Evolutionary conservation across 2,329 filamentous ascomycete species (phyloP).

Genomic region (Tolypocladium inflatum): DNA sequence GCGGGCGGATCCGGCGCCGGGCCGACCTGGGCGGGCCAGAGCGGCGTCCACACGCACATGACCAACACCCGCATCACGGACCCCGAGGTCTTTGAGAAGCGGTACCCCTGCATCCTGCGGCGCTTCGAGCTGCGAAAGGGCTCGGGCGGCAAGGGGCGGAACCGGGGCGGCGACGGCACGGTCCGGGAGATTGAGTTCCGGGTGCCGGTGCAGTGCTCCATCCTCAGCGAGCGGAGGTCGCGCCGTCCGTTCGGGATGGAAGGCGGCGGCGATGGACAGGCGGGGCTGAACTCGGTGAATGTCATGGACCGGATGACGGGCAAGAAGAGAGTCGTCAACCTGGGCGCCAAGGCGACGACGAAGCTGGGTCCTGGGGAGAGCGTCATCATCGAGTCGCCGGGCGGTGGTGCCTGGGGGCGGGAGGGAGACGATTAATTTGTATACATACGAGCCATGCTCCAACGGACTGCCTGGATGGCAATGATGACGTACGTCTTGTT

Average conservation of each 20-base stretch:
- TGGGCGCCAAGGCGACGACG: conserved; percentile 52
- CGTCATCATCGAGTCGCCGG: conserved; percentile 52
- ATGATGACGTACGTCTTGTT: background rate
- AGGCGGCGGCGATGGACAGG: conserved; percentile 58
- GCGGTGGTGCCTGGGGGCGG: conserved; percentile 51
- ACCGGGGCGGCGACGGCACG: conserved; percentile 65
- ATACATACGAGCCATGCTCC: background rate
- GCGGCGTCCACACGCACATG: conserved; percentile 76
- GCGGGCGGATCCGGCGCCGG: conserved; percentile 69
- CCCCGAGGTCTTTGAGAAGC: conserved; percentile 66
- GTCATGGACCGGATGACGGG: conserved; percentile 8
- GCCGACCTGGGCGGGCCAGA: conserved; percentile 61
- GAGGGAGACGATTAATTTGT: background rate
- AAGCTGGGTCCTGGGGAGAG: conserved; percentile 47
- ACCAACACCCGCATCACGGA: conserved; percentile 82
- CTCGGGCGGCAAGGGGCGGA: conserved; percentile 47
- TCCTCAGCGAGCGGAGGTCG: conserved; percentile 67
- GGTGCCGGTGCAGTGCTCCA: conserved; percentile 67
- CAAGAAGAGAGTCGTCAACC: conserved; percentile 34
- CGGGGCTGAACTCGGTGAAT: conserved; percentile 49
- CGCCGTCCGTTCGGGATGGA: conserved; percentile 64
- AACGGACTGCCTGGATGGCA: background rate
- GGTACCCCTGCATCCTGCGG: conserved; percentile 58
- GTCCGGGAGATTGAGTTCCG: conserved; percentile 75
- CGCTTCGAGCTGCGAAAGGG: conserved; percentile 57